Evolutionary conservation across 2,329 filamentous ascomycete species (phyloP), one percentile per base, ranked within the genome.

Genomic region (Colletotrichum theobromicola): DNA sequence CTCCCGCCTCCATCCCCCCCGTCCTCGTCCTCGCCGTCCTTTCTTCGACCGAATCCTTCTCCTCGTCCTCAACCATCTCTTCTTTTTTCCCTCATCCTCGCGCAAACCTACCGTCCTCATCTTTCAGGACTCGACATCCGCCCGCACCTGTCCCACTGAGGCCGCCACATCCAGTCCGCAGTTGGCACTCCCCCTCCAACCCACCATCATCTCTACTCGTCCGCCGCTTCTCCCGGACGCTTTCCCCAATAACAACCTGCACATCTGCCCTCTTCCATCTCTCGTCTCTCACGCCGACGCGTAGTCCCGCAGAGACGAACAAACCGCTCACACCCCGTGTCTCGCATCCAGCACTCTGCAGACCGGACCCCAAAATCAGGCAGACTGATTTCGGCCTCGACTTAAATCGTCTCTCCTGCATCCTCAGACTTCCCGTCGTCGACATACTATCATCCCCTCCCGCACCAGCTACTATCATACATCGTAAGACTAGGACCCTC

Each of bases 41-140:
- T 65, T 67, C 75, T 70, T 68, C 66, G 55, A 73, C 73, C 55
- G 74, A 73, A 72, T 76, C 70, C 76, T 75, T 74, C 69, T 72
- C 73, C 71, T 74, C 60, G n/a, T 53, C 76, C 67, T 77, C 71
- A 75, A 70, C 73, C 69, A 73, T 34, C 66, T 68, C 28, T 37
- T 37, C 28, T 62, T 63, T 12, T 37, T 63, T 62, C 15, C 28
- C 42, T 26, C 62, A n/a, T 7, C 24, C 42, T 50, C 42, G 42
- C n/a, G 24, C 42, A 50, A n/a, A n/a, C n/a, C 42, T n/a, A 21
- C 42, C 42, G 62, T 58, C 63, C 69, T 57, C 57, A 57, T 50
- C 26, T 72, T 58, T 42, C 42, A 75, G 70, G 73, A 74, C 64
- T 74, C 68, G 26, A 66, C 63, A 72, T 24, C 50, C 42, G 65